phyloP scores from a whole-genome alignment of 345 rosid species.

The Arabis alpina region DNA sequence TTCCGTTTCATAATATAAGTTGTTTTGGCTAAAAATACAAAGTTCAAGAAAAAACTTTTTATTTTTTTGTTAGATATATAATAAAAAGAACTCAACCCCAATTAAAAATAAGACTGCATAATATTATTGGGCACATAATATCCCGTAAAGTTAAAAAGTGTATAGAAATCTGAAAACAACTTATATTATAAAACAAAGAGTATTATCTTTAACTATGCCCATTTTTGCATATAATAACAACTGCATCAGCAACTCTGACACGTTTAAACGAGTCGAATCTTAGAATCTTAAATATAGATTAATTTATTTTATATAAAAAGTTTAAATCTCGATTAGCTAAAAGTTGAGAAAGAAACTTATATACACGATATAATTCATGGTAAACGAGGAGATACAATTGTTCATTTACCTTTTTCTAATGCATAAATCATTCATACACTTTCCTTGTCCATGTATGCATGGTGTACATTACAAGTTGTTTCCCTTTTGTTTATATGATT shows the following conservation, averaged over 20 bases:
- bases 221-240: neutral
- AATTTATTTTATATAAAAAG: neutral
- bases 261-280: conserved; percentile 10
- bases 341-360: neutral
- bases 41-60: no score
- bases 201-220: neutral
- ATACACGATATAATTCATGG: neutral
- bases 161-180: no score
- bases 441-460: conserved; percentile 21
- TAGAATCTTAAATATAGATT: neutral
- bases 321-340: neutral
- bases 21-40: no score
- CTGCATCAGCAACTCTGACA: conserved; percentile 16
- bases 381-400: neutral
- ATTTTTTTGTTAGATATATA: no score
- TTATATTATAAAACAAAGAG: no score
- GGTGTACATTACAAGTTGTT: conserved; percentile 13
- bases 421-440: conserved; percentile 27
- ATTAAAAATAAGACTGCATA: no score
- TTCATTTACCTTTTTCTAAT: neutral
- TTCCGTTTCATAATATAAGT: no score
- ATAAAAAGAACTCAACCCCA: no score
- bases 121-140: no score
- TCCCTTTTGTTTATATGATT: conserved; percentile 3
- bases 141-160: no score